Base-by-base conservation (phyloP, 371 early-diverging fungal genomes). In the Basidiobolus meristosporus region DNA sequence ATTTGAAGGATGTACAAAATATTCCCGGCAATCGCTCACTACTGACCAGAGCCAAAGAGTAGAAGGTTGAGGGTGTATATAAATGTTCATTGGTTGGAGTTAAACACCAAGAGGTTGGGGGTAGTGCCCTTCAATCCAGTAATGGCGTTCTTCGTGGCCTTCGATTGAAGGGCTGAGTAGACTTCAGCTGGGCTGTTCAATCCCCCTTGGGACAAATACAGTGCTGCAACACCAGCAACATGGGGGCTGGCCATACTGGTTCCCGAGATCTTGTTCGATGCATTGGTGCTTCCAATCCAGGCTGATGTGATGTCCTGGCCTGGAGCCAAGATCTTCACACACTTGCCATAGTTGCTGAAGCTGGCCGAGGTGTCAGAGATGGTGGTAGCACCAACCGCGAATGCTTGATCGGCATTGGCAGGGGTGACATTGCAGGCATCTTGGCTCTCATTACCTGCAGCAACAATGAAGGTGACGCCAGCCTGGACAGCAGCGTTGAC, bases 191-290 rank as follows among this genome's bases (percentile, higher is more conserved):
- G 16, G 12, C 6, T 38, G 29, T 14, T 6, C 16, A 14, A 38
- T 29, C 16, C 21, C 7, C 30, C 32, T 14, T n/a, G 31, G 18
- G 10, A 34, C 2, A 21, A 57, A 53, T 29, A 63, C 37, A 21
- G 56, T 35, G 83, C 82, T 45, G 76, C 68, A 32, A 73, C 63
- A 45, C 87, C 88, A 41, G 86, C 64, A 19, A 75, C 77, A 56
- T 86, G 86, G 18, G 91, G 88, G 16, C 75, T 43, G 16, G 76
- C 78, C 84, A 82, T 82, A 5, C 73, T 73, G 16, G 86, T 79
- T 40, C 87, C 86, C 7, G 77, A 70, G 43, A 77, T 54, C 10
- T 54, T 60, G 14, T 55, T 49, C 20, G 50, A 60, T 1, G 58
- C 54, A 7, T 44, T 42, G 1, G 45, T 50, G 1, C 45, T 38